Base-by-base conservation (phyloP, 2,329 filamentous ascomycete genomes). In the Diplodia sapinea region DNA sequence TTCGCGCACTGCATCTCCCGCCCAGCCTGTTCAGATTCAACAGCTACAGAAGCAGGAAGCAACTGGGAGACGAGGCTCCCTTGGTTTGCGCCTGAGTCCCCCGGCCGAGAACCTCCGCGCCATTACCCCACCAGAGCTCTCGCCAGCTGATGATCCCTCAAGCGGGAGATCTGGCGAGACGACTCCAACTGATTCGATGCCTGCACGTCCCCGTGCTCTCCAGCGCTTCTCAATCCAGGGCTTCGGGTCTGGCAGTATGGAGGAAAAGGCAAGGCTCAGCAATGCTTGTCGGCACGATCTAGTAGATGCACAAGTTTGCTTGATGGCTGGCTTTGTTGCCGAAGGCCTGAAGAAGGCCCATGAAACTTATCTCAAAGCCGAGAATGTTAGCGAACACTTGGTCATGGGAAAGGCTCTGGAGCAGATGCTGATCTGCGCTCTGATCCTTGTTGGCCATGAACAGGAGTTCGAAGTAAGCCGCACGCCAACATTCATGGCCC, bases 341-440 rank as follows among this genome's bases (percentile, higher is more conserved):
- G 94, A 98, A 79, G 94, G 94, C 8, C 79, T 98, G 55, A 91
- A 88, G 76, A 92, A 96, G 75, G 86, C 97, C 26, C 84, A 88
- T 11, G 94, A 97, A 69, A 92, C 91, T 65, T 93, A 91, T 1
- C 86, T 87, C 11, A 88, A 90, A 72, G 90, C 93, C 17, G 90
- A 92, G 73, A 89, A 88, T 47, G 86, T 91, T 68, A 94, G 93
- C 73, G 95, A 99, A 79, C 92, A 97, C 78, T 78, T 98, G n/a
- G 99, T 95, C 94, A 93, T 97, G 80, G 95, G 92, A 20, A 98
- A 98, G 79, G 94, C 93, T 1, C 83, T 99, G 23, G 96, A 99
- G 76, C 88, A 94, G 33, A 92, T 96, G 69, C 82, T 95, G 56
- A 85, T 96, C 31, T 93, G 91, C 74, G 85, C 98, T 71, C 76